Evolutionary conservation across 1,139 yeast species (phyloP), one percentile per base, ranked within the genome.

Genomic region (Blastobotrys apis): DNA sequence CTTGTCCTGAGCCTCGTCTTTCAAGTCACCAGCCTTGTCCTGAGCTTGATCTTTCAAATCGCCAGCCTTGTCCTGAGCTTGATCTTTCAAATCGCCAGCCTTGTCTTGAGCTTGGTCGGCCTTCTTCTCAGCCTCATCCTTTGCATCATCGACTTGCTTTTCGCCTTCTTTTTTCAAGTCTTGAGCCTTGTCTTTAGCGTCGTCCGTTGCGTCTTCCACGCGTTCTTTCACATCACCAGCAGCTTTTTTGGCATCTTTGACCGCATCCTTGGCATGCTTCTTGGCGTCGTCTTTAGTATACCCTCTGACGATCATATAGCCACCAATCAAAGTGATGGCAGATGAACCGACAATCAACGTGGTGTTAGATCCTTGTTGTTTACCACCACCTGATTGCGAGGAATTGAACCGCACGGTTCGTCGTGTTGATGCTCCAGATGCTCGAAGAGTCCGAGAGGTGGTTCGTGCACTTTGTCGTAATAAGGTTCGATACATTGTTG

Each of bases 281-380:
- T 29, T 38, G 43, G 35, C 38, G 32, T 38, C n/a, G n/a, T n/a
- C 39, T 10, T 23, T 23, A 23, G 40, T 39, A 32, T 31, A 16
- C 25, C 39, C 36, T 21, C 33, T 33, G 43, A 38, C 35, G 23
- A 36, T 33, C 34, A 21, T 30, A 23, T 29, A 25, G 13, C 39
- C 37, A 10, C 45, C 46, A 3, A 33, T 31, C 21, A 30, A 42
- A n/a, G 42, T 42, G 21, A 23, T 20, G n/a, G 32, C 34, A 15
- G 13, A 23, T 4, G 33, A 33, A n/a, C 30, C 47, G 13, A 44
- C 8, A 16, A 26, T 19, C 37, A 32, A 44, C n/a, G 44, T 33
- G 29, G 26, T 19, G 15, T 26, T 25, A 23, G 34, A 27, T 32
- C 34, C 39, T 13, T 13, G 15, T 9, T 27, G n/a, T 16, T 30